A percentile compares a stretch with the other conserved stretches of the same genome.
phyloP scores from a whole-genome alignment of 441 rosid genomes.

The Mallotus repandus region DNA sequence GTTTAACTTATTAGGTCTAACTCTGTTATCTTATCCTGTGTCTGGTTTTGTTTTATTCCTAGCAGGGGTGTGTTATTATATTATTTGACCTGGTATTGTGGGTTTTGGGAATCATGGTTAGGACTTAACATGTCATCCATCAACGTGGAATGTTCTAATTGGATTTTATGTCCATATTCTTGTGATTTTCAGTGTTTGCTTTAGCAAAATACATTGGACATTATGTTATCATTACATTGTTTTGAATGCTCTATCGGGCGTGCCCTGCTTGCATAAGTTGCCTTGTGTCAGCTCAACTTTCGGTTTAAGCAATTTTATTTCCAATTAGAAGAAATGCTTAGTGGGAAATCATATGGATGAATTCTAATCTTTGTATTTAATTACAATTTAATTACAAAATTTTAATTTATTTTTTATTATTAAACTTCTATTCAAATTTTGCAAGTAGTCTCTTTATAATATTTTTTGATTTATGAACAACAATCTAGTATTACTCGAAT shows the following conservation, averaged over 20 bases:
- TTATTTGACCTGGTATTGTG: slow-evolving; percentile 44
- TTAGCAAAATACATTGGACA: slow-evolving; percentile 18
- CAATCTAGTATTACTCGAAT: no score
- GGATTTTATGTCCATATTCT: slow-evolving; percentile 39
- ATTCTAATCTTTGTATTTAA: no score
- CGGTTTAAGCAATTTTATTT: neutral
- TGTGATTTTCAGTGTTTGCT: slow-evolving; percentile 30
- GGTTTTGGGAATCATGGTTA: slow-evolving; percentile 42
- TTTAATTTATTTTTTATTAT: no score
- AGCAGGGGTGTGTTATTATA: slow-evolving; percentile 42
- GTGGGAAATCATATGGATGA: no score
- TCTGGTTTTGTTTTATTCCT: slow-evolving; percentile 35
- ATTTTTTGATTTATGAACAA: no score
- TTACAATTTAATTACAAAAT: no score
- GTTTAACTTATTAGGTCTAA: slow-evolving; percentile 55
- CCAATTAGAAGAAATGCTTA: neutral
- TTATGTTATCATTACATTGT: slow-evolving; percentile 22
- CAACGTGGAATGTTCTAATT: slow-evolving; percentile 41
- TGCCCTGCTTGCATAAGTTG: neutral
- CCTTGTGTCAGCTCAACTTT: neutral
- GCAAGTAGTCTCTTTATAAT: no score
- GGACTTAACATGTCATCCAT: slow-evolving; percentile 38
- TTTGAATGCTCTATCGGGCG: neutral
- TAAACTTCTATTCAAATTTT: no score
- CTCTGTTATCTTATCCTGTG: slow-evolving; percentile 31